A percentile compares a stretch with the other conserved stretches of the same genome.
These are phyloP conservation scores for Anisodus tanguticus DNA, from an alignment of 257 asterid genomes.

Conservation along the genomic window DNA sequence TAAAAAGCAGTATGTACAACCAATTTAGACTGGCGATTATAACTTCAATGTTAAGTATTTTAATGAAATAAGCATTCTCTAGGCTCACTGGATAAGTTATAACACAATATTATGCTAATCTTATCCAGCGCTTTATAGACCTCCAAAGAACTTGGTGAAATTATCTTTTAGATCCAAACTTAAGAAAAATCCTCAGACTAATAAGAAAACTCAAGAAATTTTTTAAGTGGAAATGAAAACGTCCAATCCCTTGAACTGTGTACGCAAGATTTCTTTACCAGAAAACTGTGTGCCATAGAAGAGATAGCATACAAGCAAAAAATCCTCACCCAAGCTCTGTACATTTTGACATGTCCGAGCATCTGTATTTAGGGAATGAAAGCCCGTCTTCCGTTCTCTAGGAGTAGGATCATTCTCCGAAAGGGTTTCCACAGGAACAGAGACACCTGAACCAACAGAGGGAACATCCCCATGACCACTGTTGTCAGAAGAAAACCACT, in stretches of 20 bases:
- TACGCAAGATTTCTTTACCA: neutral
- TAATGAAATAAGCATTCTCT: neutral
- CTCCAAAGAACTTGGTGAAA: neutral
- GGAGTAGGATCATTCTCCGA: slow-evolving; percentile 76
- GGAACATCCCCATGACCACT: slow-evolving; percentile 40
- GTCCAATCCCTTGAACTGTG: neutral
- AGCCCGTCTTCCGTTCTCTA: slow-evolving; percentile 55
- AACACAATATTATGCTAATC: slow-evolving; percentile 1
- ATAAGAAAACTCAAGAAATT: neutral
- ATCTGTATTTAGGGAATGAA: slow-evolving; percentile 80
- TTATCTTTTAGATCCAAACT: neutral
- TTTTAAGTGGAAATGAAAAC: neutral
- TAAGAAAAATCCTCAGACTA: neutral
- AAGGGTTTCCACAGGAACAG: slow-evolving; percentile 59
- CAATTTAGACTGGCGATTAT: neutral
- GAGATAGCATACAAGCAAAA: neutral
- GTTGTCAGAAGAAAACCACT: slow-evolving; percentile 60
- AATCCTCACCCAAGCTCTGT: slow-evolving; percentile 88
- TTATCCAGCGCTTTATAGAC: neutral
- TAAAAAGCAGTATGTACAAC: neutral
- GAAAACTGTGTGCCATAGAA: neutral
- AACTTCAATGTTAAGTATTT: neutral
- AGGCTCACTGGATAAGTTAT: neutral
- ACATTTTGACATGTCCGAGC: slow-evolving; percentile 97
- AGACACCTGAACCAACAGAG: slow-evolving; percentile 46